These are phyloP conservation scores for Chenopodium album DNA, from an alignment of 148 eudicot genomes.

Conservation along the genomic window DNA sequence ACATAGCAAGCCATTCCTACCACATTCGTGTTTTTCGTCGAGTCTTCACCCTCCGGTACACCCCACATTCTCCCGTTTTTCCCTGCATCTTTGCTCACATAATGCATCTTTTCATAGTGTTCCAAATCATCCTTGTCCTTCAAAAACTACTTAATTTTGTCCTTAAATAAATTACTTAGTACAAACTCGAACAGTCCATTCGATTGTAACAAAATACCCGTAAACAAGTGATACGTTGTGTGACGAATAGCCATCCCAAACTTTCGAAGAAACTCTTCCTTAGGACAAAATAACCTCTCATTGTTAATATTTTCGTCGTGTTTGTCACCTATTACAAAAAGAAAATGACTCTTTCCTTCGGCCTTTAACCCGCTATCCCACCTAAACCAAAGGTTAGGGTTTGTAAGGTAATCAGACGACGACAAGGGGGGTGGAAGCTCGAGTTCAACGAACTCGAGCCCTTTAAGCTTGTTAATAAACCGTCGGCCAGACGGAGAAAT, in stretches of 20 bases:
- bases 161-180: not conserved
- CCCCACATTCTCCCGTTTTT: not conserved
- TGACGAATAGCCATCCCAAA: not conserved
- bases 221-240: not conserved
- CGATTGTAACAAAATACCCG: not conserved
- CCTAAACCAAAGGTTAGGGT: not conserved
- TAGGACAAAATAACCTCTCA: not conserved
- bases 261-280: not conserved
- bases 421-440: not conserved
- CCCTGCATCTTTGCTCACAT: not conserved
- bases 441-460: not conserved
- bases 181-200: not conserved
- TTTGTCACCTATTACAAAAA: not conserved
- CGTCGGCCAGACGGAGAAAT: not conserved
- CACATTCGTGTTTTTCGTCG: not conserved
- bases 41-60: not conserved
- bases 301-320: not conserved
- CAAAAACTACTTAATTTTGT: not conserved
- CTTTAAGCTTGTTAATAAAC: not conserved
- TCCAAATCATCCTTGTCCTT: no score
- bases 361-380: not conserved
- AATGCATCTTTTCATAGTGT: not conserved
- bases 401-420: not conserved
- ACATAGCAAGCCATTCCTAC: not conserved
- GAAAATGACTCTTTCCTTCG: not conserved